A percentile compares a stretch with the other conserved stretches of the same genome.
These are phyloP conservation scores for Peronospora belbahrii DNA, from an alignment of 352 stramenopile genomes.

Conservation along the genomic window DNA sequence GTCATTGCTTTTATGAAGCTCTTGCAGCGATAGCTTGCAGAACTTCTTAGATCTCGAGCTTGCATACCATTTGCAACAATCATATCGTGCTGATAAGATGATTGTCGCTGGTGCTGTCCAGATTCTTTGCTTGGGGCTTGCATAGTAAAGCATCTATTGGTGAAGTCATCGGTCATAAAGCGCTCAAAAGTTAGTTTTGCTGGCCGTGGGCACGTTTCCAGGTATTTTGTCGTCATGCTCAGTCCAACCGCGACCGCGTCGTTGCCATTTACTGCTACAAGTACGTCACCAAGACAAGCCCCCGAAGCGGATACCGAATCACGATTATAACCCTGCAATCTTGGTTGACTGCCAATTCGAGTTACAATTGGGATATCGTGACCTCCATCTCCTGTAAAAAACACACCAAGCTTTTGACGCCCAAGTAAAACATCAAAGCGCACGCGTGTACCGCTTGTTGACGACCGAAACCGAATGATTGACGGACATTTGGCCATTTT, in stretches of 20 bases:
- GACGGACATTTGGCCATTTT: conserved; percentile 19
- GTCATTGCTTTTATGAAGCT: conserved; percentile 11
- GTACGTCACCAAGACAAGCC: conserved; percentile 36
- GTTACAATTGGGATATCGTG: conserved; percentile 45
- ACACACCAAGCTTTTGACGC: conserved; percentile 34
- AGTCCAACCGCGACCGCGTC: conserved; percentile 42
- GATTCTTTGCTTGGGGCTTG: conserved; percentile 19
- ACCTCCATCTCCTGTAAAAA: conserved; percentile 36
- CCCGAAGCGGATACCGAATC: conserved; percentile 7
- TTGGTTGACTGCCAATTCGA: conserved; percentile 10
- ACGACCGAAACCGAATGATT: conserved; percentile 43
- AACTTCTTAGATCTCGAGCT: conserved; percentile 4
- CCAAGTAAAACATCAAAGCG: conserved; percentile 36
- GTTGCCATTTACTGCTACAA: conserved; percentile 49
- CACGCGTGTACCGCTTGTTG: conserved; percentile 11
- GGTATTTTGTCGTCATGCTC: conserved; percentile 25
- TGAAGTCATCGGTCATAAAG: conserved; percentile 12
- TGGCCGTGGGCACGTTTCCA: conserved; percentile 28
- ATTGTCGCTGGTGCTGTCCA: conserved; percentile 5
- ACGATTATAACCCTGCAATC: not conserved
- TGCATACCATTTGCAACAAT: conserved; percentile 2
- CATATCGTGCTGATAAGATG: conserved; percentile 5
- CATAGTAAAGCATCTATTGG: conserved; percentile 3
- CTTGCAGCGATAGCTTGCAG: conserved; percentile 13
- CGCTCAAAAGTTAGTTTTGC: conserved; percentile 54